Conservation (phyloP, 2,329 filamentous ascomycete species). For the Monosporascus ibericus region DNA sequence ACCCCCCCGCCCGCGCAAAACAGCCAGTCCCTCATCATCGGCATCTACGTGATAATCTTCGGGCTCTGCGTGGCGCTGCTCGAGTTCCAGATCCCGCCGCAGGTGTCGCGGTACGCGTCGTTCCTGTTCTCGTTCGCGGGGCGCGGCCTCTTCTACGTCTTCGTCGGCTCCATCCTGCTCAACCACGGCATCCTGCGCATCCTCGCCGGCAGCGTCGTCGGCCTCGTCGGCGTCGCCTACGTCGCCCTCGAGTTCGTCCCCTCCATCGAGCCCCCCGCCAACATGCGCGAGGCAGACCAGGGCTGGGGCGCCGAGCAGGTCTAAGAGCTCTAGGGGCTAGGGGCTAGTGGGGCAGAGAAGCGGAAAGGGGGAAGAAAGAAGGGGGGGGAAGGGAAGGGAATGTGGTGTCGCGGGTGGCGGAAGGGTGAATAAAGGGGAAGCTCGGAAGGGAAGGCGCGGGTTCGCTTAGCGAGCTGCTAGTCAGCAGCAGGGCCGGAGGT, state of each 20-base stretch:
- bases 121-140: constrained; percentile 98
- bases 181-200: constrained; percentile 60
- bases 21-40: constrained; percentile 70
- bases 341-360: too few species aligned
- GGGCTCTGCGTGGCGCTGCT: constrained; percentile 70
- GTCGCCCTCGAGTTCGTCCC: constrained; percentile 68
- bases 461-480: too few species aligned
- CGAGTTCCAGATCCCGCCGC: constrained; percentile 93
- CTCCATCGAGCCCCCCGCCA: constrained; percentile 71
- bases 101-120: constrained; percentile 86
- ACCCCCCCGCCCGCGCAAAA: background rate
- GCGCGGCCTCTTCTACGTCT: constrained; percentile 94
- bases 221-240: constrained; percentile 73
- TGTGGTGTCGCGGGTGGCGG: background rate
- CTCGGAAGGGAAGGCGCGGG: too few species aligned
- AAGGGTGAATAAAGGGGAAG: background rate
- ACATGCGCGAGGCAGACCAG: constrained; percentile 73
- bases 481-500: too few species aligned
- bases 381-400: background rate
- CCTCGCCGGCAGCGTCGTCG: constrained; percentile 73
- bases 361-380: too few species aligned
- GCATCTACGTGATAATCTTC: constrained; percentile 84
- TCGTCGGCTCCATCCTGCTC: constrained; percentile 81
- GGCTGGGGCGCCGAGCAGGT: constrained; percentile 76
- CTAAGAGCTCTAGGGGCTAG: constrained; percentile 30